Percentiles rank a stretch among this genome's conserved stretches.
These are phyloP conservation scores for Talaromyces sp. DNA, from an alignment of 2,329 filamentous ascomycete species.

Conservation along the genomic window DNA sequence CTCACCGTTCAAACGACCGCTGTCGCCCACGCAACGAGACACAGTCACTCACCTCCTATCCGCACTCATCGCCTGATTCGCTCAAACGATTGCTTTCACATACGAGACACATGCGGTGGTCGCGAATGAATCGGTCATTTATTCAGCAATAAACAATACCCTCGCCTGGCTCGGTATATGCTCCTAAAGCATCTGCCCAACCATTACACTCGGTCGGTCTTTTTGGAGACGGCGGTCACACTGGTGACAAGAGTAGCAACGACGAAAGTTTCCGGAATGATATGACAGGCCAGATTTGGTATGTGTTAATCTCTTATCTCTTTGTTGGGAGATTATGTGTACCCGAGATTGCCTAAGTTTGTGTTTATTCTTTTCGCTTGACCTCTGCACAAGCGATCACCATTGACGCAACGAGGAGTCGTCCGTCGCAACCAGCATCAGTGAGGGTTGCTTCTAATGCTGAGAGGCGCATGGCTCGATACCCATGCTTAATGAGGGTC, in stretches of 20 bases:
- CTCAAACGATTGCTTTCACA: not conserved
- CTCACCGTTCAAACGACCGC: not conserved
- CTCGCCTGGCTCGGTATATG: not conserved
- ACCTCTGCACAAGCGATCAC: not conserved
- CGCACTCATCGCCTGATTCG: conserved; percentile 3
- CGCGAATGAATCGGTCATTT: not conserved
- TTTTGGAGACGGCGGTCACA: conserved; percentile 1
- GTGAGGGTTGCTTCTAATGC: not conserved
- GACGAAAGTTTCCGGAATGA: not conserved
- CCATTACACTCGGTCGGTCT: not conserved
- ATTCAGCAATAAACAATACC: not conserved
- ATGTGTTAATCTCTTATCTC: not conserved
- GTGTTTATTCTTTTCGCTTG: not conserved
- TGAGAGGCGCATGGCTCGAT: not conserved
- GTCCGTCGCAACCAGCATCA: not conserved
- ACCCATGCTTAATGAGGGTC: not conserved
- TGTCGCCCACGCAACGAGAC: conserved; percentile 2
- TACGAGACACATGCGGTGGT: not conserved
- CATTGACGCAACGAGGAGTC: not conserved
- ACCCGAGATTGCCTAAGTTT: not conserved
- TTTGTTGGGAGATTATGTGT: conserved; percentile 4
- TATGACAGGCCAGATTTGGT: conserved; percentile 14
- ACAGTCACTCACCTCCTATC: conserved; percentile 5
- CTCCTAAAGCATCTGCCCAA: not conserved
- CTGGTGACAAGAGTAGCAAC: not conserved